Conservation (phyloP, 2,329 filamentous ascomycete species). For the Penicillium fuscoglaucum region DNA sequence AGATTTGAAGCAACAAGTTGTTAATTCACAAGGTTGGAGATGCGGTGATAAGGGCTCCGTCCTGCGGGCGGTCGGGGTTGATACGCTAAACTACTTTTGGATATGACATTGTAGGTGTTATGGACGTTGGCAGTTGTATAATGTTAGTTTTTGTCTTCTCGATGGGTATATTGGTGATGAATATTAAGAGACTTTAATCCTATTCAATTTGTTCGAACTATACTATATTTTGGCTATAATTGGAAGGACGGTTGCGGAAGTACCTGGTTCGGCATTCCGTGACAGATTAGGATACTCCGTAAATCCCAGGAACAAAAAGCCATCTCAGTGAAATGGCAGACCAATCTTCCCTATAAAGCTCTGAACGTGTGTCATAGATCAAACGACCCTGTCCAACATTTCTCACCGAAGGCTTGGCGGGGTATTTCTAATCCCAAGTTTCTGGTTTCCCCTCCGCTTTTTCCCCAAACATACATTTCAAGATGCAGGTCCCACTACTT, state of each 20-base stretch:
- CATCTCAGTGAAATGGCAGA: neutral
- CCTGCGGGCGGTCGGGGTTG: conserved; percentile 9
- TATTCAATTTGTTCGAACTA: neutral
- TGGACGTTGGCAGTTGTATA: neutral
- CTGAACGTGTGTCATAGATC: neutral
- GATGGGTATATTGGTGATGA: neutral
- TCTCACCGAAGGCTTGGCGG: conserved; percentile 29
- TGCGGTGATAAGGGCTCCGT: conserved; percentile 7
- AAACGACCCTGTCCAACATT: neutral
- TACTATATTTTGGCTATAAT: neutral
- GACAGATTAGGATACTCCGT: conserved; percentile 1
- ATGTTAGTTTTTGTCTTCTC: neutral
- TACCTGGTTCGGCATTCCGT: neutral
- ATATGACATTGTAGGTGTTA: neutral
- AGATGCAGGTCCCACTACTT: conserved; percentile 77
- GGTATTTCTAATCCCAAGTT: conserved; percentile 24
- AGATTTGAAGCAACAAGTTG: conserved; percentile 1
- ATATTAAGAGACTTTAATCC: rapidly evolving
- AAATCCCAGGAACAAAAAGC: neutral
- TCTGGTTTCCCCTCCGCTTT: conserved; percentile 15
- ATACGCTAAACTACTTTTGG: conserved; percentile 11
- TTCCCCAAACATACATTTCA: conserved; percentile 22
- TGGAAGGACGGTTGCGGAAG: neutral
- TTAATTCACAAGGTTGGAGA: conserved; percentile 8
- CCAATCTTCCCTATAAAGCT: neutral